Conservation (phyloP, 352 stramenopile genomes). For the Phytophthora constricta region DNA sequence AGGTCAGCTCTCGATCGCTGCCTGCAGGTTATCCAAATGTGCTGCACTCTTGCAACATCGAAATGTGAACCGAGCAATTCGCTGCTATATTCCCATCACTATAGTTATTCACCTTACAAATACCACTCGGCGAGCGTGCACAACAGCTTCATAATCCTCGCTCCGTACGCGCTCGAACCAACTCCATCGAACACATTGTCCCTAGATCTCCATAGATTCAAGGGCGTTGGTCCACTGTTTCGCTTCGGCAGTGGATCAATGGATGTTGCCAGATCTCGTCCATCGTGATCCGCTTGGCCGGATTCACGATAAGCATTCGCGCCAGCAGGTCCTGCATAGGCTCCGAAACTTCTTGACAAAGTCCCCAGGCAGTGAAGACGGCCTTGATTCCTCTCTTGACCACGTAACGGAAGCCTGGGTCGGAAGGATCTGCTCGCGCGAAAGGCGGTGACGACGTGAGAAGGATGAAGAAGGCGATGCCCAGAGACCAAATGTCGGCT, state of each 20-base stretch:
- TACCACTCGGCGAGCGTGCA: no score
- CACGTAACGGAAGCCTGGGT: slow-evolving; percentile 90
- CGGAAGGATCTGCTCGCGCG: slow-evolving; percentile 79
- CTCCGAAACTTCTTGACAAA: slow-evolving; percentile 49
- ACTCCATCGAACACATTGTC: no score
- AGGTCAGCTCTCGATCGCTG: no score
- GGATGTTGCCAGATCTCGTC: slow-evolving; percentile 71
- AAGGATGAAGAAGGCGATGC: slow-evolving; percentile 95
- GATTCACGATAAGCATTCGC: slow-evolving; percentile 70
- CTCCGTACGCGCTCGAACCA: no score
- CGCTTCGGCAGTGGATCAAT: slow-evolving; percentile 31
- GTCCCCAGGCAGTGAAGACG: slow-evolving; percentile 74
- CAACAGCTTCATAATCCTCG: no score
- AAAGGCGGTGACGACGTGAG: slow-evolving; percentile 93
- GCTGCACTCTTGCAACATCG: no score
- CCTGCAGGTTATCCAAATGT: no score
- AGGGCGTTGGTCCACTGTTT: no score
- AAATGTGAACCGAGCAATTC: no score
- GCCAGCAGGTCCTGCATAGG: slow-evolving; percentile 74
- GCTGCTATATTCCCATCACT: no score
- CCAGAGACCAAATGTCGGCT: slow-evolving; percentile 93
- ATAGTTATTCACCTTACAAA: no score
- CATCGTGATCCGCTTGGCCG: slow-evolving; percentile 61
- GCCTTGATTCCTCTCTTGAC: slow-evolving; percentile 71
- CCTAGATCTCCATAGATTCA: no score